Percentiles rank a stretch among this genome's conserved stretches.
Conservation (phyloP, 2,329 filamentous ascomycete genomes). For the Colletotrichum sp. region DNA sequence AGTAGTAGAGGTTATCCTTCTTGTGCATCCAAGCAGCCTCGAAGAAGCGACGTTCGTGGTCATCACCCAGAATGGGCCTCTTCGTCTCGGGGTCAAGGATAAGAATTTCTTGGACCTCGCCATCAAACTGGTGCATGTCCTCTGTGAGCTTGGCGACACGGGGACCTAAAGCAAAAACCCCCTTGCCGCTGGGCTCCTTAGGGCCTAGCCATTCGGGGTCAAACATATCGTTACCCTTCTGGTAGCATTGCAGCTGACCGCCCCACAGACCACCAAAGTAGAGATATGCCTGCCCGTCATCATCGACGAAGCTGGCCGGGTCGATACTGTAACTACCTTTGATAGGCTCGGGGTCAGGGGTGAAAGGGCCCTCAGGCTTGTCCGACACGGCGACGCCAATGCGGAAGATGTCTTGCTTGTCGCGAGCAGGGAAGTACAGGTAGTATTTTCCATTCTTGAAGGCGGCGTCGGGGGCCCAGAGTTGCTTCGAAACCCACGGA, state of each 20-base stretch:
- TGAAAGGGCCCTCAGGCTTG: conserved; percentile 73
- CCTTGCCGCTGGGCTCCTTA: conserved; percentile 62
- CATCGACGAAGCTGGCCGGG: conserved; percentile 75
- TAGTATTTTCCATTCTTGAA: conserved; percentile 72
- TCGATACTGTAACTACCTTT: conserved; percentile 77
- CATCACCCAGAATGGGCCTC: conserved; percentile 64
- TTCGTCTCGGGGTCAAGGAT: conserved; percentile 69
- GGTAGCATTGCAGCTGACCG: conserved; percentile 80
- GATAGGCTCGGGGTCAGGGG: conserved; percentile 67
- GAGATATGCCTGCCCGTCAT: conserved; percentile 41
- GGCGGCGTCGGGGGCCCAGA: conserved; percentile 82
- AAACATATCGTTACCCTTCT: conserved; percentile 56
- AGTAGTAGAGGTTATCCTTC: conserved; percentile 72
- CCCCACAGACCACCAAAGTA: conserved; percentile 86
- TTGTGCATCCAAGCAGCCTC: conserved; percentile 84
- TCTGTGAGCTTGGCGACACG: conserved; percentile 68
- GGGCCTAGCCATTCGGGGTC: conserved; percentile 59
- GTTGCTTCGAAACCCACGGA: conserved; percentile 79
- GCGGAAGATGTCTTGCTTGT: conserved; percentile 72
- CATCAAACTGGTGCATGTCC: conserved; percentile 70
- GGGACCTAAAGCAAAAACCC: conserved; percentile 64
- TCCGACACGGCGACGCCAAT: conserved; percentile 74
- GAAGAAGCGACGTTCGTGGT: conserved; percentile 79
- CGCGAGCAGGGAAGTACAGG: conserved; percentile 78
- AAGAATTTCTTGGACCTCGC: conserved; percentile 60